Percentiles rank a stretch among this genome's conserved stretches.
Conservation (phyloP, 495 filamentous ascomycete species). For the Xylaria curta region DNA sequence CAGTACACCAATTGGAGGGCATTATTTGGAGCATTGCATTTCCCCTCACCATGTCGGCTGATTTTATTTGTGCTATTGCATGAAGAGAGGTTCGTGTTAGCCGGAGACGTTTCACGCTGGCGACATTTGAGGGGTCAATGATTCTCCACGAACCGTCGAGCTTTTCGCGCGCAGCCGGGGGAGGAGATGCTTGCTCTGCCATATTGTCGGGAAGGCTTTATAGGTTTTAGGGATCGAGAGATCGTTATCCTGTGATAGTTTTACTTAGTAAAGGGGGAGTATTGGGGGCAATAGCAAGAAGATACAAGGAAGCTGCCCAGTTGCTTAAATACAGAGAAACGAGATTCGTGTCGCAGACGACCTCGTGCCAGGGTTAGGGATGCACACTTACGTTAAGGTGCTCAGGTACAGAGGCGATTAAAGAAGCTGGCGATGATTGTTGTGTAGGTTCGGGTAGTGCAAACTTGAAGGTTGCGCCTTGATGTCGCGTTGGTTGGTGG, state of each 20-base stretch:
- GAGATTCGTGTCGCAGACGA: not conserved
- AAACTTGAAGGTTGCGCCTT: slow-evolving; percentile 20
- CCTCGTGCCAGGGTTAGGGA: too few relatives aligned
- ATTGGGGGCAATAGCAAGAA: too few relatives aligned
- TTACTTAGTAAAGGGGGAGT: not conserved
- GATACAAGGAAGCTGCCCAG: not conserved
- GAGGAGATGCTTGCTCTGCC: slow-evolving; percentile 40
- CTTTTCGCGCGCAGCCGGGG: slow-evolving; percentile 36
- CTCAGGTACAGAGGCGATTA: not conserved
- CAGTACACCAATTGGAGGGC: slow-evolving; percentile 2
- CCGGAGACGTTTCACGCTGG: not conserved
- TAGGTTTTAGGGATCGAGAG: not conserved
- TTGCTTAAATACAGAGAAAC: not conserved
- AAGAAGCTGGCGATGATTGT: not conserved
- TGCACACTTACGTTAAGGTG: slow-evolving; percentile 8
- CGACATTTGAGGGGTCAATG: not conserved
- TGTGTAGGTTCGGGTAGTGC: slow-evolving; percentile 6
- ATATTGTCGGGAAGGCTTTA: slow-evolving; percentile 22
- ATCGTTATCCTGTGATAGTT: not conserved
- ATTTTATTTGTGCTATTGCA: slow-evolving; percentile 85
- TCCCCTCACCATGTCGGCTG: slow-evolving; percentile 88
- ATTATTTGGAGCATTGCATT: slow-evolving; percentile 9
- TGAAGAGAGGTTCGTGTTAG: slow-evolving; percentile 28
- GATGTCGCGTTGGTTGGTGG: slow-evolving; percentile 24
- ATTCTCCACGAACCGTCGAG: slow-evolving; percentile 40